Evolutionary conservation across 2,329 filamentous ascomycete species (phyloP).

Genomic region (Nigrospora oryzae): DNA sequence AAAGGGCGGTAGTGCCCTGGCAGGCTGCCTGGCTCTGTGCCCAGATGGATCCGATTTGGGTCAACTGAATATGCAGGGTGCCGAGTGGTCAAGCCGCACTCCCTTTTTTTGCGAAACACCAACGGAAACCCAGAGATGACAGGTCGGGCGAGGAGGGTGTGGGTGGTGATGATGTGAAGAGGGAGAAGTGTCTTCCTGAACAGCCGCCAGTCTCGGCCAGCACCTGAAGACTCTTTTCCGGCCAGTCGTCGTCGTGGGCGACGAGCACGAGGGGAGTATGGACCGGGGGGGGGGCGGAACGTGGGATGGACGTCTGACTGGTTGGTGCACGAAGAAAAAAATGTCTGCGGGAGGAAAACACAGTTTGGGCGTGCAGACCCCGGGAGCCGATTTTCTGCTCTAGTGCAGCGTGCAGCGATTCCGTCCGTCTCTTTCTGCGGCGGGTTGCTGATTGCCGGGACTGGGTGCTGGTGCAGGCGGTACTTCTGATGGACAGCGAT

Average conservation of each 20-base stretch:
- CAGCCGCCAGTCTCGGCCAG: not conserved
- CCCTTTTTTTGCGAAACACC: not conserved
- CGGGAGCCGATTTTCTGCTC: constrained; percentile 1
- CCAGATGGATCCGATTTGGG: too few relatives aligned
- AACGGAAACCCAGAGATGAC: not conserved
- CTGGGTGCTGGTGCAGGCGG: too few relatives aligned
- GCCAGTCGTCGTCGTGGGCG: not conserved
- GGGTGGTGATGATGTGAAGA: not conserved
- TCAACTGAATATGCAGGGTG: too few relatives aligned
- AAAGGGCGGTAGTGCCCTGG: too few relatives aligned
- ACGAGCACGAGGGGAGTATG: not conserved
- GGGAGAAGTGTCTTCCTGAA: too few relatives aligned
- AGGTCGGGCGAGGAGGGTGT: not conserved
- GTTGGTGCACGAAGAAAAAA: not conserved
- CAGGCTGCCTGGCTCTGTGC: too few relatives aligned
- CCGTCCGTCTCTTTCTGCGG: too few relatives aligned
- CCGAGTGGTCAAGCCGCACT: too few relatives aligned
- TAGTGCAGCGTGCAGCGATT: not conserved
- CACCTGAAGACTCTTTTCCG: not conserved
- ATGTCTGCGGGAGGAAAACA: constrained; percentile 2
- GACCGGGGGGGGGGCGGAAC: not conserved
- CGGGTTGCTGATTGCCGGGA: too few relatives aligned
- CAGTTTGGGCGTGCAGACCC: constrained; percentile 2
- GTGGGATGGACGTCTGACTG: not conserved
- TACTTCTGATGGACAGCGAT: too few relatives aligned